These are phyloP conservation scores for Saraca asoca DNA, from an alignment of 331 rosid genomes.

Conservation along the genomic window DNA sequence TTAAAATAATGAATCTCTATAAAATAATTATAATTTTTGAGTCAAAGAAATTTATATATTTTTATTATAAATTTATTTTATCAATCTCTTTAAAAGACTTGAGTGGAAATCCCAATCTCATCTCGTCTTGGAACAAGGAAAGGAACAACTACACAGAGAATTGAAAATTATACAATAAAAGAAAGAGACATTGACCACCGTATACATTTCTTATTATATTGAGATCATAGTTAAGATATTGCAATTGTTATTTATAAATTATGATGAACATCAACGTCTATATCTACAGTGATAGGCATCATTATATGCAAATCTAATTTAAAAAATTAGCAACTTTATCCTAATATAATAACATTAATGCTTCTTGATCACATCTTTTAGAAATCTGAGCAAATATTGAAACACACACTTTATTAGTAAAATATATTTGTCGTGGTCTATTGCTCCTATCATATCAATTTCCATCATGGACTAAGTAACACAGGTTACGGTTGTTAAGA, in stretches of 20 bases:
- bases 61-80: no score
- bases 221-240: conserved; percentile 15
- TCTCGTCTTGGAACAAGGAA: background rate
- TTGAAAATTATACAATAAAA: conserved; percentile 33
- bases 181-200: conserved; percentile 33
- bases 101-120: no score
- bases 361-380: conserved; percentile 21
- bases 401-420: conserved; percentile 16
- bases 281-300: conserved; percentile 8
- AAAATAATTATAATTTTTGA: no score
- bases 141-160: conserved; percentile 28
- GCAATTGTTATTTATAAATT: conserved; percentile 1
- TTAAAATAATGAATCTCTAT: no score
- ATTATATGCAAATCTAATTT: background rate
- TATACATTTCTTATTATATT: no score
- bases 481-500: conserved; percentile 29
- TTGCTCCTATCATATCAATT: conserved; percentile 31
- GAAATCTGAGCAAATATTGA: conserved; percentile 32
- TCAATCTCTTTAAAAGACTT: no score
- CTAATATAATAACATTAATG: conserved; percentile 8
- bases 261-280: conserved; percentile 23
- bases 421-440: conserved; percentile 34
- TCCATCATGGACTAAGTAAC: conserved; percentile 30
- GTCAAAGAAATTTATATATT: no score
- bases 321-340: background rate